Evolutionary conservation across 2,329 filamentous ascomycete genomes (phyloP), one percentile per base, ranked within the genome.

Genomic region (Camillea tinctor): DNA sequence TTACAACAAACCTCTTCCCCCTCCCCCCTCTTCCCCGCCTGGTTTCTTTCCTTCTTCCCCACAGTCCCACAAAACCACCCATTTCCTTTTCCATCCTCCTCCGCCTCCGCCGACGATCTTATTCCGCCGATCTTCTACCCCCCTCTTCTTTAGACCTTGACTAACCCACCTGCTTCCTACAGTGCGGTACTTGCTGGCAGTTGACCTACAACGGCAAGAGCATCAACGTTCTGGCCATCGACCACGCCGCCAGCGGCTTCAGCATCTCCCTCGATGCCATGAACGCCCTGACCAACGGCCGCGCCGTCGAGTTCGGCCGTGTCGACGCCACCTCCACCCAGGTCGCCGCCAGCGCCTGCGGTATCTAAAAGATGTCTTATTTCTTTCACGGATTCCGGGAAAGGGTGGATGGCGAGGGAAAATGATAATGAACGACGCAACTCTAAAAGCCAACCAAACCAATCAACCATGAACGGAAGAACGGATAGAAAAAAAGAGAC

Each of bases 151-250:
- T 40, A 40, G 15, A 40, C 36, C 13, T 15, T 44, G 36, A 44
- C 36, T n/a, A 44, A 44, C 13, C 17, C 36, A 44, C 26, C 26
- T 9, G 13, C 26, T 30, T 9, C 13, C 26, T 30, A 2, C 40
- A 77, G 73, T 88, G 86, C 75, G 86, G 86, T 54, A 80, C 78
- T 26, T 88, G 86, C 79, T 88, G 82, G 79, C 68, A 75, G 60
- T 76, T 87, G 58, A 78, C 74, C 15, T 88, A 81, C 73, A 75
- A 79, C 49, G 80, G 80, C 63, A 76, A 72, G 60, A 80, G 74
- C 58, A 78, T 88, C 75, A 79, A 81, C 72, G 74, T 88, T 50
- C 74, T 85, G 8, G 85, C 81, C 60, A 76, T 88, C 59, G 85
- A 88, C 73, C 78, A 79, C 65, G 75, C 81, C 24, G 74, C 21